Percentiles rank a stretch among this genome's conserved stretches.
Conservation (phyloP, 2,329 filamentous ascomycete genomes). For the Fonsecaea erecta region DNA sequence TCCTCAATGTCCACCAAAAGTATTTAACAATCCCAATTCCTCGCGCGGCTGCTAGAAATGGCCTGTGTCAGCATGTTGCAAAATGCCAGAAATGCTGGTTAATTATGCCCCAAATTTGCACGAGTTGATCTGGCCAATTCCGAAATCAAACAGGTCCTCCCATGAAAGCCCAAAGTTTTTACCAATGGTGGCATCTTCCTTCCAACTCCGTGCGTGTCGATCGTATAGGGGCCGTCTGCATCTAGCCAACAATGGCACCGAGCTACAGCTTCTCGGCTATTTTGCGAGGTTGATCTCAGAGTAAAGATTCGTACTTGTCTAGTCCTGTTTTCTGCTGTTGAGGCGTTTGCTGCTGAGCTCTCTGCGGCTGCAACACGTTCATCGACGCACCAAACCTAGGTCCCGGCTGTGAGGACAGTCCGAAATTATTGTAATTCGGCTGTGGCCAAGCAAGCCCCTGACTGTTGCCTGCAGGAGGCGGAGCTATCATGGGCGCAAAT, state of each 20-base stretch:
- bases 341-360: slow-evolving; percentile 36
- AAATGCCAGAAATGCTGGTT: not conserved
- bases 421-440: slow-evolving; percentile 25
- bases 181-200: not conserved
- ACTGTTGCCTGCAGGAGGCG: slow-evolving; percentile 41
- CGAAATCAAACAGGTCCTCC: not conserved
- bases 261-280: not conserved
- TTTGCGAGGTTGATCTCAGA: slow-evolving; percentile 44
- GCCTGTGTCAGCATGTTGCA: not conserved
- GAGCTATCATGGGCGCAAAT: slow-evolving; percentile 38
- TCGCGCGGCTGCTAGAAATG: not conserved
- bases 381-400: slow-evolving; percentile 33
- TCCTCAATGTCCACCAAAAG: not conserved
- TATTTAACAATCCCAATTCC: not conserved
- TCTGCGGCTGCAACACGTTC: slow-evolving; percentile 36
- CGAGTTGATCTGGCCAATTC: not conserved
- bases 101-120: not conserved
- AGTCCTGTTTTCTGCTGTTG: slow-evolving; percentile 49
- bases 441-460: slow-evolving; percentile 31
- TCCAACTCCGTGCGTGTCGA: not conserved
- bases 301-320: slow-evolving; percentile 62
- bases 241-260: not conserved
- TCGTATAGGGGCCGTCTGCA: not conserved
- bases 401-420: slow-evolving; percentile 23
- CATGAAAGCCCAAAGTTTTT: not conserved